These are phyloP conservation scores for Taphrina wiesneri DNA, from an alignment of 1,139 yeast species.

Conservation along the genomic window DNA sequence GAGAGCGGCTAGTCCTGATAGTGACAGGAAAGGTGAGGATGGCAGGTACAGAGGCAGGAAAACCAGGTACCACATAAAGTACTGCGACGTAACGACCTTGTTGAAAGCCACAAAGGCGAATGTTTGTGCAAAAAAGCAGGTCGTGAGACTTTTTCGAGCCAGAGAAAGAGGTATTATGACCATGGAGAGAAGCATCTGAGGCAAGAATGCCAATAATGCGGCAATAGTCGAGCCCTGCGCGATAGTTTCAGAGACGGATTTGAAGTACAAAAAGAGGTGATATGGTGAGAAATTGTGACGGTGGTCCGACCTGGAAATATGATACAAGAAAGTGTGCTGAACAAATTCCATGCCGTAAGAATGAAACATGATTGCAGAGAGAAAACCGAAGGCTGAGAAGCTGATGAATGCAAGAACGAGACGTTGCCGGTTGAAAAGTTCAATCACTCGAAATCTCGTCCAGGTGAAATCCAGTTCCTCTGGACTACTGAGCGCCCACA, in stretches of 20 bases:
- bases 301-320: conserved; percentile 79
- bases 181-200: conserved; percentile 68
- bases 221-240: conserved; percentile 30
- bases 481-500: conserved; percentile 50
- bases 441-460: background rate
- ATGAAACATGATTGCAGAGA: conserved; percentile 35
- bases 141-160: conserved; percentile 57
- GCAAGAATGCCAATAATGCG: conserved; percentile 63
- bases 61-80: conserved; percentile 89
- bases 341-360: conserved; percentile 44
- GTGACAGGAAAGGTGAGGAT: conserved; percentile 48
- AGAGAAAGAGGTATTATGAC: conserved; percentile 62
- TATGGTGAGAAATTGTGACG: conserved; percentile 92
- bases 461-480: conserved; percentile 49
- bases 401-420: background rate
- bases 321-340: conserved; percentile 80
- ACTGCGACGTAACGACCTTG: conserved; percentile 90
- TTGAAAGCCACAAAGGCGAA: conserved; percentile 86
- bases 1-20: conserved; percentile 44
- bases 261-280: conserved; percentile 67
- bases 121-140: conserved; percentile 81
- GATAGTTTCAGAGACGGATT: conserved; percentile 44
- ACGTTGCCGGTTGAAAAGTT: conserved; percentile 16
- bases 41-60: conserved; percentile 72
- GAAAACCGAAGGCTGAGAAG: conserved; percentile 6